Conservation (phyloP, 2,329 filamentous ascomycete genomes). For the Biscogniauxia sp. region DNA sequence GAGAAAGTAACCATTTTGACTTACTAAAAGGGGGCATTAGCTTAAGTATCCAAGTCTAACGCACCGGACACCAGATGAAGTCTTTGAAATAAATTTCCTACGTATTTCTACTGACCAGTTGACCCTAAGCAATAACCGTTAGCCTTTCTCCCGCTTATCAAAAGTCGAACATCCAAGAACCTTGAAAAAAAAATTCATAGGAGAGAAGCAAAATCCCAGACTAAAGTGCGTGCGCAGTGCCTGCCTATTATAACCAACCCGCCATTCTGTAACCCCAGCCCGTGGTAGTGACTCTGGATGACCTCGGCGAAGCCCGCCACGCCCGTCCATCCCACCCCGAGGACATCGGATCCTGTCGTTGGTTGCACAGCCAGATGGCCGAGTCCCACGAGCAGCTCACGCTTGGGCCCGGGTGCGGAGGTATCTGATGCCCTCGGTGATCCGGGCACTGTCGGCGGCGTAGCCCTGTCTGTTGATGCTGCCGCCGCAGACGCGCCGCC, state of each 20-base stretch:
- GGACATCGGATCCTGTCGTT: background rate
- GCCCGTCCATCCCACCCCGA: background rate
- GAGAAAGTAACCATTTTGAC: background rate
- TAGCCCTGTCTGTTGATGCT: background rate
- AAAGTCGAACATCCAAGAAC: background rate
- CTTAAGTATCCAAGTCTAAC: background rate
- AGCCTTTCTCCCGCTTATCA: background rate
- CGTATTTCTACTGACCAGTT: background rate
- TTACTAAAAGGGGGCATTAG: background rate
- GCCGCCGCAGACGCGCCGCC: background rate
- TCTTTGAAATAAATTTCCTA: background rate
- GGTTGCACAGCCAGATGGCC: background rate
- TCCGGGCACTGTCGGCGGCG: background rate
- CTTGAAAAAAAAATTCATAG: background rate
- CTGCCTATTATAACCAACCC: background rate
- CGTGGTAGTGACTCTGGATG: background rate
- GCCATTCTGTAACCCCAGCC: background rate
- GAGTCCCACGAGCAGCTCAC: background rate
- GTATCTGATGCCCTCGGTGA: background rate
- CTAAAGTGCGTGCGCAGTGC: too few species aligned
- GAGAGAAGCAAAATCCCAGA: too few species aligned
- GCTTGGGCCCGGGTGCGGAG: background rate
- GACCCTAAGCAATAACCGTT: background rate
- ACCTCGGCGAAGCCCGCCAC: background rate
- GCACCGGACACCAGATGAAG: background rate